Percentiles rank a stretch among this genome's conserved stretches.
These are phyloP conservation scores for Diaporthe velutina DNA, from an alignment of 2,329 filamentous ascomycete genomes.

Conservation along the genomic window DNA sequence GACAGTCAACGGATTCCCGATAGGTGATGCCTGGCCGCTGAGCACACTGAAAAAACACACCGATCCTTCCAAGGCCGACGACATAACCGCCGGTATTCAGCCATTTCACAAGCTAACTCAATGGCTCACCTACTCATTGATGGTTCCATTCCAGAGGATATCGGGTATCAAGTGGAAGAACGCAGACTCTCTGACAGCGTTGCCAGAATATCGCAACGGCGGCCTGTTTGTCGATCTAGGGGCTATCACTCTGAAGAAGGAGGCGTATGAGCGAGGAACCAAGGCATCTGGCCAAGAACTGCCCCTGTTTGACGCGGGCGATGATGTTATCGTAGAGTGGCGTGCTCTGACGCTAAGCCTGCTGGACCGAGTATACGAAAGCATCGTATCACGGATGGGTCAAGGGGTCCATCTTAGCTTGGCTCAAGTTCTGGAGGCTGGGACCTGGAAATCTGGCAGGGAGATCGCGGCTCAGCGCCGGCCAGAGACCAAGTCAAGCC, in stretches of 20 bases:
- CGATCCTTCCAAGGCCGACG: slow-evolving; percentile 3
- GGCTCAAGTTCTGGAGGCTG: slow-evolving; percentile 66
- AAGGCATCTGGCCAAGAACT: slow-evolving; percentile 60
- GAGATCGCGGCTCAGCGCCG: slow-evolving; percentile 84
- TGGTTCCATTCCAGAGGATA: slow-evolving; percentile 88
- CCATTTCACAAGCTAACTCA: slow-evolving; percentile 96
- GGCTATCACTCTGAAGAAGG: slow-evolving; percentile 79
- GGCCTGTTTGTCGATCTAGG: slow-evolving; percentile 89
- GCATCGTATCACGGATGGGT: slow-evolving; percentile 54
- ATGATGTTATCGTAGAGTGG: slow-evolving; percentile 72
- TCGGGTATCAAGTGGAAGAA: slow-evolving; percentile 86
- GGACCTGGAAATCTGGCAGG: slow-evolving; percentile 75
- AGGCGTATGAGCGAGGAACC: slow-evolving; percentile 78
- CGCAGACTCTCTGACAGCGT: slow-evolving; percentile 83
- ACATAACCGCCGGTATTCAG: slow-evolving; percentile 65
- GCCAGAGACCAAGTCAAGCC: slow-evolving; percentile 84
- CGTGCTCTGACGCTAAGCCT: slow-evolving; percentile 68
- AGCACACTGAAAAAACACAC: slow-evolving; percentile 67
- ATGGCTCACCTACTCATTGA: slow-evolving; percentile 94
- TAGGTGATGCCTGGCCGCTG: slow-evolving; percentile 66
- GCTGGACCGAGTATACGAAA: slow-evolving; percentile 61
- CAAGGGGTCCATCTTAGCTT: slow-evolving; percentile 56
- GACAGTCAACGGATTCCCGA: slow-evolving; percentile 53
- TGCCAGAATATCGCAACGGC: slow-evolving; percentile 94
- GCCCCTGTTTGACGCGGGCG: slow-evolving; percentile 63